Base-by-base conservation (phyloP, 2,329 filamentous ascomycete genomes). In the Pyrenochaeta sp. region DNA sequence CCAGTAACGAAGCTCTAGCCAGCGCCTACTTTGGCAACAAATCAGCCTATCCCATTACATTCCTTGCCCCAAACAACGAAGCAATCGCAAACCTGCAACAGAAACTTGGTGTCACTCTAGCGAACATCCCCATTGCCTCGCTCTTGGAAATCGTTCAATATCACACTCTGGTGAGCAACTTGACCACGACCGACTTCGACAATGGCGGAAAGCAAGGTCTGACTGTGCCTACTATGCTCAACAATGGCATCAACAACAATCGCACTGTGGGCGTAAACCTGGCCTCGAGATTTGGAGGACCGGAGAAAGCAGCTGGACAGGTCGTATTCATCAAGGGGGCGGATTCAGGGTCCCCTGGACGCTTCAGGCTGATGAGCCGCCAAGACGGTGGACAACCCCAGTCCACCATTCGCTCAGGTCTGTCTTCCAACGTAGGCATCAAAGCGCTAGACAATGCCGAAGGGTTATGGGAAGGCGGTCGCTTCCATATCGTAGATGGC, bases 61-160 rank as follows among this genome's bases (percentile, higher is more conserved):
- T 67, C n/a, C 60, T 67, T n/a, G 56, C 60, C 6, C 64, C 64
- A 15, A 58, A 55, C 32, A 49, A 66, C 39, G 44, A 62, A n/a
- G 64, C 62, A 2, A 64, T 67, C 40, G 55, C 57, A 30, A 32
- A 43, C 9, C 62, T 61, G 35, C 42, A 61, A 14, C 17, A 36
- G 10, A 33, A 56, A 42, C 33, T 47, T 31, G 52, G 50, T 12
- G 32, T 46, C 9, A 48, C 49, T 1, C 42, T 67, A 30, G 57
- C 58, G 4, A 49, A 57, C n/a, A 30, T 63, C 20, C 17, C 52
- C 1, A 46, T 48, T 5, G 41, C 49, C 1, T 39, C 30, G 1
- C 57, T 67, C 6, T 45, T 58, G 17, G 48, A 55, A 7, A 49
- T 67, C 5, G 37, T 67, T 7, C 60, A 64, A 45, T 67, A 65